Percentiles rank a stretch among this genome's conserved stretches.
phyloP scores from a whole-genome alignment of 148 eudicot genomes.

The Cornus suecica region DNA sequence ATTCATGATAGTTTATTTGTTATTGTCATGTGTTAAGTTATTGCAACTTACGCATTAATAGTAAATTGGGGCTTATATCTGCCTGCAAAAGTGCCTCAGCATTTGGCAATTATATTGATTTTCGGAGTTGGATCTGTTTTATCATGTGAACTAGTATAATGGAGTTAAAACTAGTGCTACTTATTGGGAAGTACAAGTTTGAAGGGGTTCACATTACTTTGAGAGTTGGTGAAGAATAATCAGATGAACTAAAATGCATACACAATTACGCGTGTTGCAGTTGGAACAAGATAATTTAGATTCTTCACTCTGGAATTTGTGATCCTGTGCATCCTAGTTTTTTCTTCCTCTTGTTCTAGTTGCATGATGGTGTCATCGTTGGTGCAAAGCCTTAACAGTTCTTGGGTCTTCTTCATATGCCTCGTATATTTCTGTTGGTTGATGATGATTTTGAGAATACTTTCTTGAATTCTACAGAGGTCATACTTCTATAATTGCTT shows the following conservation, averaged over 20 bases:
- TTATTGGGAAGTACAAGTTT: too few species aligned
- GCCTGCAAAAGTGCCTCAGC: not conserved
- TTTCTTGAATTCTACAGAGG: not conserved
- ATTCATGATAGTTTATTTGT: not conserved
- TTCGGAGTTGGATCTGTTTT: not conserved
- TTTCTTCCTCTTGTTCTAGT: conserved; percentile 1
- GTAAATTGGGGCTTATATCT: not conserved
- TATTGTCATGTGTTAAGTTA: not conserved
- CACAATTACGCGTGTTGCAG: not conserved
- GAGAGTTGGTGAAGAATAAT: not conserved
- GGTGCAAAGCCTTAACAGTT: not conserved
- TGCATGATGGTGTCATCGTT: not conserved
- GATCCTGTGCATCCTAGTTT: not conserved
- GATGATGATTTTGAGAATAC: not conserved
- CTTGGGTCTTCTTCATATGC: not conserved
- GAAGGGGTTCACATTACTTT: not conserved
- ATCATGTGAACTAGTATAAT: not conserved
- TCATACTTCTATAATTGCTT: not conserved
- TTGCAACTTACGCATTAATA: not conserved
- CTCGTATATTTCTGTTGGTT: not conserved
- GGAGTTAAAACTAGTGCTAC: not conserved
- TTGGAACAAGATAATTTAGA: not conserved
- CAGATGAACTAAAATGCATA: not conserved
- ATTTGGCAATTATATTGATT: not conserved
- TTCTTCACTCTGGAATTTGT: not conserved